Evolutionary conservation across 192 early-diverging fungal genomes (phyloP), one percentile per base, ranked within the genome.

Genomic region (Neocallimastix lanati): DNA sequence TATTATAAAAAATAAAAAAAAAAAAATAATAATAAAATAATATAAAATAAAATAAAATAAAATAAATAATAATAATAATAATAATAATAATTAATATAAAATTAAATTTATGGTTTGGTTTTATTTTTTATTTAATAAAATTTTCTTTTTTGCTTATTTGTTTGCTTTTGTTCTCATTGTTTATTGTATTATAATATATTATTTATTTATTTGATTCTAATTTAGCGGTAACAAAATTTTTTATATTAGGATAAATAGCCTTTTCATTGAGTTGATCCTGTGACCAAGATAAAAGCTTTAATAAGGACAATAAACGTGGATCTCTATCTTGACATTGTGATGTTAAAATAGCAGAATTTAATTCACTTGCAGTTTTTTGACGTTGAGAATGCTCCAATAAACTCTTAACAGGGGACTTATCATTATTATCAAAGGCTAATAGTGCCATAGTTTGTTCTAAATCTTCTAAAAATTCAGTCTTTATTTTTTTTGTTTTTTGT

Each of bases 391-490:
- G 92, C 67, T 96, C 95, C 80, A 98, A 82, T 78, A 99, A 85
- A 80, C 94, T 93, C 9, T 90, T 90, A 28, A 99, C 90, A 28
- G 98, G 96, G 12, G 93, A 94, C 25, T 84, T 80, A 0, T 82
- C 81, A 27, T 82, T 84, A 76, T 91, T 84, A 29, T 97, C 94
- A 85, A 99, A 99, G 11, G 96, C 98, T 76, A 99, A 86, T 78
- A 99, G 85, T 3, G 96, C 93, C 96, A 99, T 98, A 14, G 96
- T 97, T 35, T 91, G 87, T 81, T 99, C 98, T 50, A 99, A 85
- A 82, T 99, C 98, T 29, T 92, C 87, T 40, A 99, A 82, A 85
- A 99, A 93, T 84, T 98, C 98, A 13, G 96, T 95, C 85, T 94
- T 81, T 77, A 28, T 40, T 36, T 50, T 28, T n/a, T n/a, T n/a